Evolutionary conservation across 1,139 yeast genomes (phyloP), one percentile per base, ranked within the genome.

Genomic region (Nadsonia commutata): DNA sequence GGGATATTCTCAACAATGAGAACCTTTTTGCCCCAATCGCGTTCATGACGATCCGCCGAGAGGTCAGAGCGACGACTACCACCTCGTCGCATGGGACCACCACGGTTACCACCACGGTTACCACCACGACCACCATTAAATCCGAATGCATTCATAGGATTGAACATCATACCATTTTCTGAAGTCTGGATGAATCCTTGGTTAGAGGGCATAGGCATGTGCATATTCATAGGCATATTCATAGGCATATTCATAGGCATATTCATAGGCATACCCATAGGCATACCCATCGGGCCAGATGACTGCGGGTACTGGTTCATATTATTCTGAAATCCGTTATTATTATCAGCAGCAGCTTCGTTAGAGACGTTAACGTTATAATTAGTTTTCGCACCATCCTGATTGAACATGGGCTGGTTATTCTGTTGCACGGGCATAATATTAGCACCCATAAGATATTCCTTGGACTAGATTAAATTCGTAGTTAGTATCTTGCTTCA

Each of bases 1-100:
- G 76, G 76, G 11, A 70, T 45, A 40, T 64, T 63, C 36, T 71
- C 71, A 5, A 71, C 63, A 3, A 70, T 56, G 5, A 71, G 54
- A 18, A 45, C 50, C 37, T 50, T 46, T 37, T 52, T 55, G 40
- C 46, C 47, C n/a, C n/a, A n/a, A 31, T 52, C 57, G 18, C 46
- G 43, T 20, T 52, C 52, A 13, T 51, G 53, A 4, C 47, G 46
- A 18, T 50, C 48, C 11, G 54, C 46, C 1, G 53, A 48, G 1
- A 54, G 36, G 2, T 40, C 43, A 1, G 51, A 45, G 20, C 52
- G 39, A 3, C 47, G 48, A 37, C 44, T 38, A 31, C 31, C 43
- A 11, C 40, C 42, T 9, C 31, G 31, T 18, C 46, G 42, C 20
- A 48, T 31, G 19, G 36, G 39, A 2, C 46, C 43, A 9, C 46